These are phyloP conservation scores for Talaromyces sp. DNA, from an alignment of 2,329 filamentous ascomycete genomes.

Conservation along the genomic window DNA sequence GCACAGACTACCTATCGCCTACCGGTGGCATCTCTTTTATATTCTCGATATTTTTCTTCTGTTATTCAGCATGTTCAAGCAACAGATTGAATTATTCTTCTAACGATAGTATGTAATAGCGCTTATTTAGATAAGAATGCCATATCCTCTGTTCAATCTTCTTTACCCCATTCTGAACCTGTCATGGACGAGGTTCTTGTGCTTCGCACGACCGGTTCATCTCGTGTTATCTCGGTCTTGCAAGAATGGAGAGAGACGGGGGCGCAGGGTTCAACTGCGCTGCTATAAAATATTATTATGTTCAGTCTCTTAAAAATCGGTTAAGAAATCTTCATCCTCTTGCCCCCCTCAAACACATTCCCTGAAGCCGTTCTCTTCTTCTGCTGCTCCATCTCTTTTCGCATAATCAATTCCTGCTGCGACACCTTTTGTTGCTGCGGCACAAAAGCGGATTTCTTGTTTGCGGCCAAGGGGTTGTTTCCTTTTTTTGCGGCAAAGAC, in stretches of 20 bases:
- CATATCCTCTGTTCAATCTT: neutral
- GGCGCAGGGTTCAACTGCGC: neutral
- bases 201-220: neutral
- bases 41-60: neutral
- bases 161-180: neutral
- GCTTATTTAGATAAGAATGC: neutral
- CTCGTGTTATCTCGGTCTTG: neutral
- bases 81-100: neutral
- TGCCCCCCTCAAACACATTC: slow-evolving; percentile 23
- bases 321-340: slow-evolving; percentile 31
- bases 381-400: slow-evolving; percentile 66
- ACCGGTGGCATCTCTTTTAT: neutral
- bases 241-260: neutral
- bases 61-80: neutral
- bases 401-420: slow-evolving; percentile 85
- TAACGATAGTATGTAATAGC: neutral
- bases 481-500: slow-evolving; percentile 40
- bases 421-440: slow-evolving; percentile 77
- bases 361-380: neutral
- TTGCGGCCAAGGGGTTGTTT: slow-evolving; percentile 63
- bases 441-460: slow-evolving; percentile 57
- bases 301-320: neutral
- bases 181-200: neutral
- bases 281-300: neutral
- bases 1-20: neutral